Base-by-base conservation (phyloP, 2,329 filamentous ascomycete genomes). In the Sarocladiaceae sp. region DNA sequence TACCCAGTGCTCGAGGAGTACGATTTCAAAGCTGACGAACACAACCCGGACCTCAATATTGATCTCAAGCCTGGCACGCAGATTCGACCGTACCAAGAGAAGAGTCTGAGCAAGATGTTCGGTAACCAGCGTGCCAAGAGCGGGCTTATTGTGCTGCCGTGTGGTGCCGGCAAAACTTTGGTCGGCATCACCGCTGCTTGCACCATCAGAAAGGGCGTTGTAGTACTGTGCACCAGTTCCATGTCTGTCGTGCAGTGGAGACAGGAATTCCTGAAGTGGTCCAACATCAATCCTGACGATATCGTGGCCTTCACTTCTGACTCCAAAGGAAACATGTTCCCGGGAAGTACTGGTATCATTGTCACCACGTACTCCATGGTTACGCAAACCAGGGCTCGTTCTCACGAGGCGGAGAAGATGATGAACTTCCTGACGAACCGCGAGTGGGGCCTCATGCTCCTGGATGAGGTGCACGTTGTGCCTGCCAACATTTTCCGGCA, bases 331-430 rank as follows among this genome's bases (percentile, higher is more conserved):
- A 63, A 59, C 11, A 76, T 74, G 46, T 95, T 98, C 56, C 82
- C 83, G 1, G 81, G 90, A 41, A 91, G 88, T 58, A 95, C 93
- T 1, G 93, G 93, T 59, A 90, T 98, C 52, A 94, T 98, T 52
- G 89, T 98, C 43, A 95, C 90, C 10, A 98, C 93, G 1, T 98
- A 98, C 64, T 93, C 88, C 47, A 98, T 98, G 93, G 89, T 98
- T n/a, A 95, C 88, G 7, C 87, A 93, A 57, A 89, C 84, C 12
- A 78, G 88, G 41, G 85, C 88, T 48, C 78, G 91, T 47, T 91
- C 93, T 2, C 83, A 97, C 60, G 91, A 98, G 60, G 87, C 91
- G 3, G 82, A 93, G 59, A 94, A 95, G 69, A 95, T 97, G 81
- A 96, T 98, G 88, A 83, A 93, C 50, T 97, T 95, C 61, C 76